These are phyloP conservation scores for Scheffersomyces illinoinensis DNA, from an alignment of 1,139 yeast species.

Conservation along the genomic window DNA sequence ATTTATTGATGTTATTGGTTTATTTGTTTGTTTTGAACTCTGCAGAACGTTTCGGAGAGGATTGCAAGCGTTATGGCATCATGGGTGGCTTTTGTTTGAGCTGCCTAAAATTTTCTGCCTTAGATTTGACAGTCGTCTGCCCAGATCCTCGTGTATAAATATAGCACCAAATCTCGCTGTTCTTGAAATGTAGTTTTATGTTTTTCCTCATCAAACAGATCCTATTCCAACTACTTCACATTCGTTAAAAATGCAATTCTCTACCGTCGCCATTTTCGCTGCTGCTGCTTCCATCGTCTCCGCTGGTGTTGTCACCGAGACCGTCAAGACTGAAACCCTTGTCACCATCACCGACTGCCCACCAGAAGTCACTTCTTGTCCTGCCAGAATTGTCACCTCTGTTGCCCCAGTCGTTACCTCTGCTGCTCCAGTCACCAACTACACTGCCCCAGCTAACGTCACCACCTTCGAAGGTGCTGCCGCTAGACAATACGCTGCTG, in stretches of 20 bases:
- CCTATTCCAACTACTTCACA: constrained; percentile 19
- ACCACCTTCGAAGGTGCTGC: constrained; percentile 27
- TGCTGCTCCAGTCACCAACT: constrained; percentile 25
- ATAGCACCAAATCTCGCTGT: background rate
- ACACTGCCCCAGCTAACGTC: constrained; percentile 16
- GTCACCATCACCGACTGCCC: constrained; percentile 30
- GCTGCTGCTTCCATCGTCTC: constrained; percentile 24
- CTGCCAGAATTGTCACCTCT: constrained; percentile 13
- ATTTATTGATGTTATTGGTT: background rate
- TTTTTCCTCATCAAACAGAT: constrained; percentile 13
- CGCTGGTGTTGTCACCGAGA: constrained; percentile 20
- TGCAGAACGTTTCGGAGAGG: background rate
- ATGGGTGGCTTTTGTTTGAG: too few relatives aligned
- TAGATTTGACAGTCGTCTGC: background rate
- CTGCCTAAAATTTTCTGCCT: background rate
- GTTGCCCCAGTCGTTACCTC: constrained; percentile 24
- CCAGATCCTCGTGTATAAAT: background rate
- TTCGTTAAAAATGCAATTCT: constrained; percentile 31
- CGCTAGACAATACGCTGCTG: constrained; percentile 22
- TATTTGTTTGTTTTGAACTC: background rate
- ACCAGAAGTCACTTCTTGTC: constrained; percentile 25
- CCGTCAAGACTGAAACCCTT: constrained; percentile 20
- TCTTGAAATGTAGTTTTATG: constrained; percentile 1
- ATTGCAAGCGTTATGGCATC: background rate
- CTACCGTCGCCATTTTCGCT: constrained; percentile 23